A percentile compares a stretch with the other conserved stretches of the same genome.
These are phyloP conservation scores for Cinnamomum micranthum DNA, from an alignment of 164 flowering plant genomes.

Conservation along the genomic window DNA sequence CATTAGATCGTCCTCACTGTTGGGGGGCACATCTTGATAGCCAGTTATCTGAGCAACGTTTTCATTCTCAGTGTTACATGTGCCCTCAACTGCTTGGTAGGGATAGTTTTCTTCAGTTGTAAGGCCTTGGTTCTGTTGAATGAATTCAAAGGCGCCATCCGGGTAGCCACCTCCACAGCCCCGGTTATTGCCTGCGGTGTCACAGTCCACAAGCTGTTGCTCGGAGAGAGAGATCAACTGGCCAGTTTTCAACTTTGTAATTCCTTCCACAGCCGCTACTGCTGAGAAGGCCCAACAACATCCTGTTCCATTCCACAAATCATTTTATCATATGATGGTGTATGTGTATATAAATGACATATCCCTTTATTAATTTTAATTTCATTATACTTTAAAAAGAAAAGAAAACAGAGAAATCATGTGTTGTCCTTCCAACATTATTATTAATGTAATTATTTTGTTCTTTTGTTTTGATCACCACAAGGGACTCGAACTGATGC, in stretches of 20 bases:
- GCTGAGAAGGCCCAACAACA: constrained; percentile 15
- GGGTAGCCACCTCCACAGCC: constrained; percentile 6
- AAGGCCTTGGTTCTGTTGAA: constrained; percentile 1
- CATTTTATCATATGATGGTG: neutral
- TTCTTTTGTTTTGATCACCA: no score
- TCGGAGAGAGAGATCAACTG: constrained; percentile 7
- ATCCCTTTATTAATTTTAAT: neutral
- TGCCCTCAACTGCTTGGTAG: constrained; percentile 1
- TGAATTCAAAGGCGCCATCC: constrained; percentile 5
- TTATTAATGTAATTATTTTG: no score
- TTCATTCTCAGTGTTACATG: constrained; percentile 1
- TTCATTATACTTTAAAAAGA: neutral
- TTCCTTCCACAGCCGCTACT: constrained; percentile 2
- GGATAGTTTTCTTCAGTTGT: constrained; percentile 8
- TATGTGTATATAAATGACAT: neutral
- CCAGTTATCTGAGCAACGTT: neutral
- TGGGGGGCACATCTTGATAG: constrained; percentile 5
- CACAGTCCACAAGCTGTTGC: constrained; percentile 7
- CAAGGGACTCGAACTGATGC: no score
- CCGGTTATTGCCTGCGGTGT: neutral
- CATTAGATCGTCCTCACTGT: constrained; percentile 11
- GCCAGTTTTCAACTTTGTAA: neutral
- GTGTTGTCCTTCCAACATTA: neutral
- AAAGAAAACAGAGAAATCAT: neutral
- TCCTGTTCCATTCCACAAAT: neutral